Base-by-base conservation (phyloP, 225 moss, liverwort and hornwort species). In the Polytrichum formosum region DNA sequence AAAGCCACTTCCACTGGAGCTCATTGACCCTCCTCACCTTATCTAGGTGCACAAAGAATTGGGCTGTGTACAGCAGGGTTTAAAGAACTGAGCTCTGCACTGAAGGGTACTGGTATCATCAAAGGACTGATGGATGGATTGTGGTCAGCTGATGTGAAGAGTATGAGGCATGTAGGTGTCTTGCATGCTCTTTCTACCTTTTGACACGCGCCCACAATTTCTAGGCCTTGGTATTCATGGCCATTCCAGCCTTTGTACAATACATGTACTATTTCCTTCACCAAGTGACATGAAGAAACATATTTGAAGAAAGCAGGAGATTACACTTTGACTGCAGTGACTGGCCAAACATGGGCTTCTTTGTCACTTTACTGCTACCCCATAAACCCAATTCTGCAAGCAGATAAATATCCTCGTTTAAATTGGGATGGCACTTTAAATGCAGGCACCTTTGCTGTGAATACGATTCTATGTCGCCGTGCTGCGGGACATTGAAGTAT, bases 11-110 rank as follows among this genome's bases (percentile, higher is more conserved):
- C 75, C 63, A 31, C 17, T 16, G 56, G 55, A 67, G 35, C 53
- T 55, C 71, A 56, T 56, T 75, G 69, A 68, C 30, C 65, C 62
- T 68, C 26, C 66, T 46, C 70, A 61, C 77, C 67, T 53, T 63
- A 53, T 63, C 75, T 26, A 65, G 59, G 27, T 76, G 73, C 72
- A 23, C 71, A 60, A 70, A 46, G 46, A 46, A 46, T 46, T 46
- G 46, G 46, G 46, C 46, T 46, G 46, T 46, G 4, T 46, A 46
- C 13, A 46, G 46, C 46, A 46, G 46, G 46, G 46, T 46, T 46
- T 16, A 16, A 46, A 16, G 46, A 46, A 46, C 46, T 46, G 46
- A 46, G 46, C 46, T 46, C 46, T 46, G 46, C 16, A 46, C 46
- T 46, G 13, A 13, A 35, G 46, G 46, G 46, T 46, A 46, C 46